phyloP scores from a whole-genome alignment of 352 stramenopile species.

The Phytophthora aleatoria region DNA sequence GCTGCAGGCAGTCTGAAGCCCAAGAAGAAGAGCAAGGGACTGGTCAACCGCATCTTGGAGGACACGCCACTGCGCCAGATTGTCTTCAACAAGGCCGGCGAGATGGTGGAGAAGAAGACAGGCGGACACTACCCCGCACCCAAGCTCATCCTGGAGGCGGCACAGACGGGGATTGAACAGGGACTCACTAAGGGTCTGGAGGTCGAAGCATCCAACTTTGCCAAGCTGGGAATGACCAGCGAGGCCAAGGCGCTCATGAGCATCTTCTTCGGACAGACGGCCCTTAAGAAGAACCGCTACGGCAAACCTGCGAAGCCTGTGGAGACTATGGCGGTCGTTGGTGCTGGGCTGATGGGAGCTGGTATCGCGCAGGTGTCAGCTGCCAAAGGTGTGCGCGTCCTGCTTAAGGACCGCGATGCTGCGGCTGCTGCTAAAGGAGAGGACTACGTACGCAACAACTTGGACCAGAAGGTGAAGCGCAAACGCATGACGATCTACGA shows the following conservation, averaged over 20 bases:
- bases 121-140: conserved; percentile 96
- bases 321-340: conserved; percentile 95
- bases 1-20: conserved; percentile 91
- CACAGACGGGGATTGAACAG: conserved; percentile 88
- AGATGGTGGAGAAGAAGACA: conserved; percentile 98
- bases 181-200: conserved; percentile 85
- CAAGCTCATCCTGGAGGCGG: conserved; percentile 93
- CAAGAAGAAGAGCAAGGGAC: conserved; percentile 90
- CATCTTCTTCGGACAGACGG: conserved; percentile 98
- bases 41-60: conserved; percentile 92
- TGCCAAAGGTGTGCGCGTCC: conserved; percentile 93
- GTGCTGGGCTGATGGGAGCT: conserved; percentile 98
- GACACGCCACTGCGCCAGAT: conserved; percentile 93
- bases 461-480: conserved; percentile 95
- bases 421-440: conserved; percentile 81
- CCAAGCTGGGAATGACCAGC: conserved; percentile 94
- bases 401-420: conserved; percentile 97
- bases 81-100: conserved; percentile 95
- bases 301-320: conserved; percentile 86
- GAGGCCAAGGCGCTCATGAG: conserved; percentile 96
- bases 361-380: conserved; percentile 97
- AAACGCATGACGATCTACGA: conserved; percentile 93
- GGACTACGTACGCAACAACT: conserved; percentile 94
- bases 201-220: conserved; percentile 95
- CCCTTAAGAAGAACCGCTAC: conserved; percentile 98